Conservation (phyloP, 192 early-diverging fungal species). For the Irineochytrium annulatum region DNA sequence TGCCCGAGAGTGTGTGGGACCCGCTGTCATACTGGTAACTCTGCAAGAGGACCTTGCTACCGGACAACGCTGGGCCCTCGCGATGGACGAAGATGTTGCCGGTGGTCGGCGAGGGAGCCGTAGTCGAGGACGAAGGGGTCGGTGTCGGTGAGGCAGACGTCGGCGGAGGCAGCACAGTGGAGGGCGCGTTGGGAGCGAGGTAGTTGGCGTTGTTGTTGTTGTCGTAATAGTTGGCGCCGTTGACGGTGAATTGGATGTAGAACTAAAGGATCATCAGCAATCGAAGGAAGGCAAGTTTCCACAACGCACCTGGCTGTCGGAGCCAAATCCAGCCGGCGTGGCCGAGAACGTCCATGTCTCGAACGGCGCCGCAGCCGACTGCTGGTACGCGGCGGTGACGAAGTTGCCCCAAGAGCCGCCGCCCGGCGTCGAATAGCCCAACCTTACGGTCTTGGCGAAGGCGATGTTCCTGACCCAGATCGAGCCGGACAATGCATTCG, state of each 20-base stretch:
- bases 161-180: background rate
- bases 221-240: constrained; percentile 1
- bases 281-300: background rate
- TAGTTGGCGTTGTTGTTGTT: constrained; percentile 3
- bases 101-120: background rate
- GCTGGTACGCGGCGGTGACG: background rate
- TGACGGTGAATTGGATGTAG: background rate
- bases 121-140: background rate
- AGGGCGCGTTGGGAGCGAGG: background rate
- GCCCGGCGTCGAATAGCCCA: background rate
- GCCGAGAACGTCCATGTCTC: background rate
- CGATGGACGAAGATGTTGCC: background rate
- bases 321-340: background rate
- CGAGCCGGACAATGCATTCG: background rate
- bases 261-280: background rate
- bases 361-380: background rate
- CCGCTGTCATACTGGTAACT: too few relatives aligned
- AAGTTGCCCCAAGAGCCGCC: background rate
- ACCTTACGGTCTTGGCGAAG: background rate
- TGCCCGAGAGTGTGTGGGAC: too few relatives aligned
- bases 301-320: background rate
- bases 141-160: background rate
- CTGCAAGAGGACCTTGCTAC: too few relatives aligned
- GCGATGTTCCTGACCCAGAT: constrained; percentile 3
- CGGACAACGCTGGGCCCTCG: too few relatives aligned